Percentiles rank a stretch among this genome's conserved stretches.
Evolutionary conservation across 768 basidiomycete genomes (phyloP).

Genomic region (Amanita subjunquillea): DNA sequence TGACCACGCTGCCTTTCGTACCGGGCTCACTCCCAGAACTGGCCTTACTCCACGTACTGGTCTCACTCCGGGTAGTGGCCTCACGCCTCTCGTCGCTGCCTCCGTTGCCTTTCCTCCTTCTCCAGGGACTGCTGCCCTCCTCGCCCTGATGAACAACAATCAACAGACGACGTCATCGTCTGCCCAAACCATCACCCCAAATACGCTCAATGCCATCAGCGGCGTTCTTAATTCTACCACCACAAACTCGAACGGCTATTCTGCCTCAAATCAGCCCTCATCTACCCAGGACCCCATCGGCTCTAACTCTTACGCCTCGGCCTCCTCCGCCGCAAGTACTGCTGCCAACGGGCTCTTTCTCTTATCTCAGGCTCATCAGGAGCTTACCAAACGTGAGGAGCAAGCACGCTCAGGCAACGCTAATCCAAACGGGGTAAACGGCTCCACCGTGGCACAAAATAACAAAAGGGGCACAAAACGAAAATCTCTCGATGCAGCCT

Average conservation of each 20-base stretch:
- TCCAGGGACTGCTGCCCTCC: constrained; percentile 86
- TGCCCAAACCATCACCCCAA: constrained; percentile 55
- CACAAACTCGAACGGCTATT: constrained; percentile 43
- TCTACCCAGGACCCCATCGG: constrained; percentile 5
- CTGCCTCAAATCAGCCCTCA: constrained; percentile 27
- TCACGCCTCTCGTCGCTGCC: constrained; percentile 73
- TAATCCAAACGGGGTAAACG: constrained; percentile 17
- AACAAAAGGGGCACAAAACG: constrained; percentile 61
- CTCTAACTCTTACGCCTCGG: constrained; percentile 24
- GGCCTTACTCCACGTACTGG: constrained; percentile 84
- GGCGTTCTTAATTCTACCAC: constrained; percentile 60
- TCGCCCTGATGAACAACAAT: constrained; percentile 78
- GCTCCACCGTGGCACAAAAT: constrained; percentile 19
- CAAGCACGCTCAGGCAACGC: constrained; percentile 47
- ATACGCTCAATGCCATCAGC: constrained; percentile 70
- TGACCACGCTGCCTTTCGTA: constrained; percentile 67
- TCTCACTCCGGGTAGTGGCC: constrained; percentile 63
- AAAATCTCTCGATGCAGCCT: constrained; percentile 46
- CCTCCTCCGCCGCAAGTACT: constrained; percentile 50
- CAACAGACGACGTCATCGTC: constrained; percentile 21
- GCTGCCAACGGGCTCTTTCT: constrained; percentile 92
- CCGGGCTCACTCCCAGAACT: constrained; percentile 79
- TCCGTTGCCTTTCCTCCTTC: constrained; percentile 73
- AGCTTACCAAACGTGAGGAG: constrained; percentile 92
- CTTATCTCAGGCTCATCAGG: constrained; percentile 91